Conservation (phyloP, 352 stramenopile species). For the Phytophthora pistaciae region DNA sequence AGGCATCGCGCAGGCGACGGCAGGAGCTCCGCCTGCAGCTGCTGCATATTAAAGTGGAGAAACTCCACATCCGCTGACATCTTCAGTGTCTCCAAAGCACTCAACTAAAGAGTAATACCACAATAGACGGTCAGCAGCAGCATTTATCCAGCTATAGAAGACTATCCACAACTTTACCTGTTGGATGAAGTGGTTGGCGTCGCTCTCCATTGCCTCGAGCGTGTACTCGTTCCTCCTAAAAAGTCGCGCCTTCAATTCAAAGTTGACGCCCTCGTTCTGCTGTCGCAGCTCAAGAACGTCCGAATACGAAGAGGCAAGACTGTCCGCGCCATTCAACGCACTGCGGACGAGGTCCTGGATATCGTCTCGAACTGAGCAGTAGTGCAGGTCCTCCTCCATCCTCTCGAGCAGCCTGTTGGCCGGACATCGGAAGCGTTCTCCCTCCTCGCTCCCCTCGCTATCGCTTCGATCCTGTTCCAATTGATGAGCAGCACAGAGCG, state of each 20-base stretch:
- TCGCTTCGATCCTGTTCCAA: background rate
- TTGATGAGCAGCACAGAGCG: background rate
- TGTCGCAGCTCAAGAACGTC: constrained; percentile 42
- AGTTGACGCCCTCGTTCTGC: constrained; percentile 57
- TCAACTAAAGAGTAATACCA: constrained; percentile 18
- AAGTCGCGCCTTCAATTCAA: constrained; percentile 48
- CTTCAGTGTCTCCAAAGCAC: constrained; percentile 27
- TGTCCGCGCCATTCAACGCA: constrained; percentile 22
- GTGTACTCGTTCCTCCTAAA: constrained; percentile 61
- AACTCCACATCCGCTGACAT: constrained; percentile 45
- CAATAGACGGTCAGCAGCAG: background rate
- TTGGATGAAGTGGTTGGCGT: constrained; percentile 44
- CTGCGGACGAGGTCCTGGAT: constrained; percentile 55
- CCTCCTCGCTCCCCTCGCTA: background rate
- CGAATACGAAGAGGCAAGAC: constrained; percentile 47
- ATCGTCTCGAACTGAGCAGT: constrained; percentile 39
- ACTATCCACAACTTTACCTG: constrained; percentile 40
- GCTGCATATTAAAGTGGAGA: constrained; percentile 49
- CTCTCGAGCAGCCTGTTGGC: constrained; percentile 41
- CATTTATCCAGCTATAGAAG: background rate
- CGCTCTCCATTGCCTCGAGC: constrained; percentile 47
- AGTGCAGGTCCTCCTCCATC: constrained; percentile 44
- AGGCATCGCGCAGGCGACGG: constrained; percentile 58
- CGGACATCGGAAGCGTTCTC: constrained; percentile 21
- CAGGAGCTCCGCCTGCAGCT: constrained; percentile 46